These are phyloP conservation scores for Camptophora hylomeconis DNA, from an alignment of 2,329 filamentous ascomycete genomes.

Conservation along the genomic window DNA sequence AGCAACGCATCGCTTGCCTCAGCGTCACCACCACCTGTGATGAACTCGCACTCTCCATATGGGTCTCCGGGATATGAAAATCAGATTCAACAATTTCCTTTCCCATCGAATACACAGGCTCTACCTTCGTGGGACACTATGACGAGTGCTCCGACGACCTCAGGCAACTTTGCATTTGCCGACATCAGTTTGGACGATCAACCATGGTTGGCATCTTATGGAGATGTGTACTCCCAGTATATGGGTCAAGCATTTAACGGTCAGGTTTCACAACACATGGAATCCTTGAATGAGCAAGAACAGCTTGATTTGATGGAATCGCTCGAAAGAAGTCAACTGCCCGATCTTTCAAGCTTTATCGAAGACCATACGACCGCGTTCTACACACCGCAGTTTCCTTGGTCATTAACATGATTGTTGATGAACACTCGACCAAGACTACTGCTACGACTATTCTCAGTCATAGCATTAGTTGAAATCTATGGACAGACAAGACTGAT, in stretches of 20 bases:
- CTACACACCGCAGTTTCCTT: constrained; percentile 20
- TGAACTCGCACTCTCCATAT: too few species aligned
- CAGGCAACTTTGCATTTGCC: constrained; percentile 10
- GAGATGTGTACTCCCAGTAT: constrained; percentile 35
- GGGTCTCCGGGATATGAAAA: too few species aligned
- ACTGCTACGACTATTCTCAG: too few species aligned
- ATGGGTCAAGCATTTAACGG: constrained; percentile 32
- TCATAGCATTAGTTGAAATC: too few species aligned
- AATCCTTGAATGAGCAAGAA: constrained; percentile 64
- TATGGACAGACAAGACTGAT: too few species aligned
- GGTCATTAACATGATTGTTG: too few species aligned
- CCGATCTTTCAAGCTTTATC: constrained; percentile 29
- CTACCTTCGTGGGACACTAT: constrained; percentile 23
- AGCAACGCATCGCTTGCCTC: too few species aligned
- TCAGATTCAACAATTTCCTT: too few species aligned
- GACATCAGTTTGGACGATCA: constrained; percentile 16
- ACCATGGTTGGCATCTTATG: constrained; percentile 30
- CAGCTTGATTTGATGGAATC: constrained; percentile 72
- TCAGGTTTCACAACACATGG: constrained; percentile 45
- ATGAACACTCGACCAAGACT: too few species aligned
- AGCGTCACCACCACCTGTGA: too few species aligned
- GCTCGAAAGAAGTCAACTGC: constrained; percentile 46
- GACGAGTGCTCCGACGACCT: constrained; percentile 12
- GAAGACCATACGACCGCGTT: constrained; percentile 29
- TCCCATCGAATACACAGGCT: constrained; percentile 15